phyloP scores from a whole-genome alignment of 163 green algal genomes.

The Chloromonas sp. region DNA sequence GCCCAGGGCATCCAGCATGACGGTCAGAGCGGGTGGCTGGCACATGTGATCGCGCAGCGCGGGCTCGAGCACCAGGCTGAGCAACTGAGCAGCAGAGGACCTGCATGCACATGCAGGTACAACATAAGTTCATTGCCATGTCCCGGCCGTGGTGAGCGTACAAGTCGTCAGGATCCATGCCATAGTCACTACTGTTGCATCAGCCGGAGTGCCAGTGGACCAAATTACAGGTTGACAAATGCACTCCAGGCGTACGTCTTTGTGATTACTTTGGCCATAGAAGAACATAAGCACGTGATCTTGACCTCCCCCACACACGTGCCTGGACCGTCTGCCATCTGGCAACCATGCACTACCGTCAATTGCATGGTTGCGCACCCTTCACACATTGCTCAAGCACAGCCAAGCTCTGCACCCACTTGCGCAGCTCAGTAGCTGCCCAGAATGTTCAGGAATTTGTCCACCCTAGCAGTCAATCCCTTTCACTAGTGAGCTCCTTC shows the following conservation, averaged over 20 bases:
- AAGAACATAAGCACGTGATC: too few relatives aligned
- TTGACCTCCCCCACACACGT: too few relatives aligned
- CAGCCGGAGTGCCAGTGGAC: too few relatives aligned
- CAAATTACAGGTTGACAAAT: too few relatives aligned
- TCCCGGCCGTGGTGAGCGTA: not conserved
- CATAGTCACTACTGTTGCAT: too few relatives aligned
- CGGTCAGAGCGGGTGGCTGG: not conserved
- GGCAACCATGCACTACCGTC: too few relatives aligned
- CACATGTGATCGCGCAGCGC: slow-evolving; percentile 16
- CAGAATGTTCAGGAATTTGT: not conserved
- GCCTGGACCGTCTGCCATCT: too few relatives aligned
- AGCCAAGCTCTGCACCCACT: not conserved
- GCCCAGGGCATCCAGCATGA: not conserved
- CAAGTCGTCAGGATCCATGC: not conserved
- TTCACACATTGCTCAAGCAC: too few relatives aligned
- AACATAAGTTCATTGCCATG: not conserved
- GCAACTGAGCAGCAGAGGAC: slow-evolving; percentile 48
- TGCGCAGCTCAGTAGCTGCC: not conserved
- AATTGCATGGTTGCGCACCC: too few relatives aligned
- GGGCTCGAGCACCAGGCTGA: slow-evolving; percentile 30
- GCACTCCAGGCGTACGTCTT: too few relatives aligned
- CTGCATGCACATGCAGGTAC: slow-evolving; percentile 2
- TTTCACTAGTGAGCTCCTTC: not conserved
- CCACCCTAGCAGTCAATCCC: not conserved
- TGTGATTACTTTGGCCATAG: too few relatives aligned